Conservation (phyloP, 2,329 filamentous ascomycete genomes). For the Beauveria pseudobassiana region DNA sequence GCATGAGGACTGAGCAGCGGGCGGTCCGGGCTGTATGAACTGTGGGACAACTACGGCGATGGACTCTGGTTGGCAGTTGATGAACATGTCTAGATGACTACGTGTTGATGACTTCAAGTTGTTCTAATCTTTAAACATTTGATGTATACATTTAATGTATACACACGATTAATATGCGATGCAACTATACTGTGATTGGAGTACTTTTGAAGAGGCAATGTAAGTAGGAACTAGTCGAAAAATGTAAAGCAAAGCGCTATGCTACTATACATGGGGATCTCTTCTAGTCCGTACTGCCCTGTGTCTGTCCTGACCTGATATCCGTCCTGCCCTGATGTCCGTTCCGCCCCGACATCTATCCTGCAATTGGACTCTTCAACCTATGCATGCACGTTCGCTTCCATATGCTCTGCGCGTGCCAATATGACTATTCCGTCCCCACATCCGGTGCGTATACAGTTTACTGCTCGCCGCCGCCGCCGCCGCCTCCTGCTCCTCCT, state of each 20-base stretch:
- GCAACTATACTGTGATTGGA: not conserved
- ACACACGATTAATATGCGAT: not conserved
- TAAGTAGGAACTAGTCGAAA: too few relatives aligned
- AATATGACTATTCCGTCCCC: not conserved
- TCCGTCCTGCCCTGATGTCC: too few relatives aligned
- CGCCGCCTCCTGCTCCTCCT: not conserved
- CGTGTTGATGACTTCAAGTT: not conserved
- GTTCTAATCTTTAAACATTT: not conserved
- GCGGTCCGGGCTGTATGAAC: slow-evolving; percentile 2
- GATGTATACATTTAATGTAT: not conserved
- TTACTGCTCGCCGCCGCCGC: not conserved
- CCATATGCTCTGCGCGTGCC: too few relatives aligned
- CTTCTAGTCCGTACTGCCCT: too few relatives aligned
- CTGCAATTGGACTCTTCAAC: too few relatives aligned
- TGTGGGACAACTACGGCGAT: slow-evolving; percentile 15
- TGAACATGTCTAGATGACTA: slow-evolving; percentile 2
- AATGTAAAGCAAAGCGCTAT: too few relatives aligned
- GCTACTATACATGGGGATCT: too few relatives aligned
- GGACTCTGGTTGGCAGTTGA: slow-evolving; percentile 13
- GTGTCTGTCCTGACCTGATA: too few relatives aligned
- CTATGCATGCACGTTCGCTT: too few relatives aligned
- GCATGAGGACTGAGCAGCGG: slow-evolving; percentile 7
- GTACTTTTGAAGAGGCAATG: too few relatives aligned
- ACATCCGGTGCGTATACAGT: not conserved
- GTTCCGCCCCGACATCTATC: too few relatives aligned